These are phyloP conservation scores for Ophiostoma triangulosporum DNA, from an alignment of 2,329 filamentous ascomycete genomes.

Conservation along the genomic window DNA sequence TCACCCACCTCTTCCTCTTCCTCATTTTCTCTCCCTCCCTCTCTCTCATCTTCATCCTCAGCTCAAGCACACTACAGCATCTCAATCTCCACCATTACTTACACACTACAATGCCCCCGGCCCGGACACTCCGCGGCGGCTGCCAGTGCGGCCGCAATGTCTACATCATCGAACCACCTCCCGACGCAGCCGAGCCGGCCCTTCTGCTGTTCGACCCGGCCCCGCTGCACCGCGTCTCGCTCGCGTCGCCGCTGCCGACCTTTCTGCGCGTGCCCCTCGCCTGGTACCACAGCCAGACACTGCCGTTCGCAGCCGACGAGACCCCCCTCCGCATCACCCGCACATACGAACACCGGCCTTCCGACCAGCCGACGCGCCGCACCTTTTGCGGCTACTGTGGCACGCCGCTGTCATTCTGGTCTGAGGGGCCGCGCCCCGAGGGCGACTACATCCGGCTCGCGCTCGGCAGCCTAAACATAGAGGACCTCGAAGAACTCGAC, in stretches of 20 bases:
- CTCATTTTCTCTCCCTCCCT: background rate
- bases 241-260: slow-evolving; percentile 61
- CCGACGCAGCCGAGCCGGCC: slow-evolving; percentile 39
- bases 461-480: slow-evolving; percentile 58
- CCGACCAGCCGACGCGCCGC: slow-evolving; percentile 38
- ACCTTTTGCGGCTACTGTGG: slow-evolving; percentile 90
- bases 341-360: slow-evolving; percentile 41
- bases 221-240: slow-evolving; percentile 51
- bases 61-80: background rate
- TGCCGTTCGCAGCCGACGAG: slow-evolving; percentile 68
- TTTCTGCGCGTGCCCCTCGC: slow-evolving; percentile 71
- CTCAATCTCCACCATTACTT: background rate
- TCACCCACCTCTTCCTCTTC: background rate
- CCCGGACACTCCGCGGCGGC: slow-evolving; percentile 53
- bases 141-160: slow-evolving; percentile 80
- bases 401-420: slow-evolving; percentile 74
- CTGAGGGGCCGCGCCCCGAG: slow-evolving; percentile 55
- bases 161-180: slow-evolving; percentile 61
- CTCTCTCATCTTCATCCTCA: background rate
- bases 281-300: slow-evolving; percentile 67
- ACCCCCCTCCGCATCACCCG: slow-evolving; percentile 51
- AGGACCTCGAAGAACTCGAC: slow-evolving; percentile 60
- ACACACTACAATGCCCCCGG: slow-evolving; percentile 10
- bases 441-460: slow-evolving; percentile 70
- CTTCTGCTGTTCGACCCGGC: slow-evolving; percentile 65